Percentiles rank a stretch among this genome's conserved stretches.
phyloP scores from a whole-genome alignment of 1,139 yeast species.

The Hyphopichia khmerensis region DNA sequence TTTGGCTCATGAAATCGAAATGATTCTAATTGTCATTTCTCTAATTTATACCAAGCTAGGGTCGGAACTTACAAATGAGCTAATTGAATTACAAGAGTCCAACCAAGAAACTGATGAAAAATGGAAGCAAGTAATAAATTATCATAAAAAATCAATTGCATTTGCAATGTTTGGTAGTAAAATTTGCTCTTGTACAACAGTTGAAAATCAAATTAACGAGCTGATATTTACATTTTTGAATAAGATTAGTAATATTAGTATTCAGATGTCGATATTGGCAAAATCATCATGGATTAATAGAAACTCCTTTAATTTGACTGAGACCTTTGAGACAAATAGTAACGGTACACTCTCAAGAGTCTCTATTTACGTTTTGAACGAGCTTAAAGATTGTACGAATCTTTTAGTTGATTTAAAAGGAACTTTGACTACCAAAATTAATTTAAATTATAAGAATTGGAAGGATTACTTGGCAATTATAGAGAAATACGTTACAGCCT shows the following conservation, averaged over 20 bases:
- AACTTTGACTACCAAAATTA: constrained; percentile 3
- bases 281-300: constrained; percentile 44
- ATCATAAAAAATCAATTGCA: constrained; percentile 34
- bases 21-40: constrained; percentile 22
- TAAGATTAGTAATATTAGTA: constrained; percentile 30
- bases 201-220: constrained; percentile 13
- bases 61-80: constrained; percentile 35
- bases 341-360: constrained; percentile 45
- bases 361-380: constrained; percentile 39
- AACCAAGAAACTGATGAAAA: constrained; percentile 17
- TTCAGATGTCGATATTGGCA: constrained; percentile 41
- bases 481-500: constrained; percentile 38
- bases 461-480: constrained; percentile 29
- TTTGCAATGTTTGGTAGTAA: constrained; percentile 9
- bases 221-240: constrained; percentile 19
- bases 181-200: constrained; percentile 2
- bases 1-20: constrained; percentile 29
- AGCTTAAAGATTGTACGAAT: constrained; percentile 22
- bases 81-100: constrained; percentile 23
- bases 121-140: constrained; percentile 38
- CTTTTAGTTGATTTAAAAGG: constrained; percentile 14
- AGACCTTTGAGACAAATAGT: constrained; percentile 29
- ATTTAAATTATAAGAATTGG: constrained; percentile 29
- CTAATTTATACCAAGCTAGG: constrained; percentile 36
- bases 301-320: constrained; percentile 23